Base-by-base conservation (phyloP, 148 eudicot species). In the Hydrangea macrophylla region DNA sequence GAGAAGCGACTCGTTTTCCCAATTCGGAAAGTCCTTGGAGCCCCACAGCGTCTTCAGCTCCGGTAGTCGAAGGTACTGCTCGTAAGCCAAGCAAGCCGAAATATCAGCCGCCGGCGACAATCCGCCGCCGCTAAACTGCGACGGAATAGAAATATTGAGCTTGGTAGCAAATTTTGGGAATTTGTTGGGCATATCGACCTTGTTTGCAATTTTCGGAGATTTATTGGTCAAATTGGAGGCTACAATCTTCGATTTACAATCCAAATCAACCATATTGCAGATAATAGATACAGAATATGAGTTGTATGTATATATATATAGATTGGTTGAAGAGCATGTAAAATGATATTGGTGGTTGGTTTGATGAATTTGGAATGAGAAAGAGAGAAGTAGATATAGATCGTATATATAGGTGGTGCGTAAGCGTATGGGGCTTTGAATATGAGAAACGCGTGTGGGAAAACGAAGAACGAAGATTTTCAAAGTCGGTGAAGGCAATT, bases 211-310 rank as follows among this genome's bases (percentile, higher is more conserved):
- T 60, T 76, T 75, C 0, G 88, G 79, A 0, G 86, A 73, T 60
- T 75, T 86, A 67, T 67, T 83, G 9, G 84, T 67, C 4, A 80
- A 24, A 37, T 64, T 55, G 3, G 81, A 68, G 17, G 81, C 71
- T 0, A 82, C 71, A 80, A 82, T 85, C 20, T 87, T 83, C 5
- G 86, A 68, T 67, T 90, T 78, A 39, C 92, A 83, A 51, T 82
- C 85, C 23, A 81, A 79, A 80, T 87, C 92, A 5, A 87, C 85
- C 96, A 90, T 89, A 66, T 73, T 73, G 7, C 22, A 13, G 60
- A 9, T 12, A 9, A 33, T 22, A 12, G 44, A 30, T 10, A 22
- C 28, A 23, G 22, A 39, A 17, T 7, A 6, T 37, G 5, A 25
- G 9, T 12, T 35, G 3, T 18, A 48, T 54, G 18, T 42, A 11